These are phyloP conservation scores for Neonectria coccinea DNA, from an alignment of 2,329 filamentous ascomycete genomes.

Conservation along the genomic window DNA sequence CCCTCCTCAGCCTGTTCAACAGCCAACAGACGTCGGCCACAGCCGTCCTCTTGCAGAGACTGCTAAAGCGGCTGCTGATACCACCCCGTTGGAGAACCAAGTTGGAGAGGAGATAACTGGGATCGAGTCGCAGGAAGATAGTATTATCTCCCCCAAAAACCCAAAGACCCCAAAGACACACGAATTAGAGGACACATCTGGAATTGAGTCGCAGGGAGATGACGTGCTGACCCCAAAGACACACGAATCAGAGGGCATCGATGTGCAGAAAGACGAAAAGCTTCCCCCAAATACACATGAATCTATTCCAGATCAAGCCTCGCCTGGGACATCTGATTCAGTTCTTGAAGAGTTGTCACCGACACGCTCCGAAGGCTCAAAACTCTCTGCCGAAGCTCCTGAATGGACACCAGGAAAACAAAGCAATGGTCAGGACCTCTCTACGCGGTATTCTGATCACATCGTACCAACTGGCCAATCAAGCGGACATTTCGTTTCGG, in stretches of 20 bases:
- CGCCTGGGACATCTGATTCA: neutral
- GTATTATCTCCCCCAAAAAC: too few species aligned
- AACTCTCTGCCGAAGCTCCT: neutral
- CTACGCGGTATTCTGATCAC: neutral
- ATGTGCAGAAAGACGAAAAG: constrained; percentile 19
- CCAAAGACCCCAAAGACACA: too few species aligned
- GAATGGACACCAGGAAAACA: constrained; percentile 11
- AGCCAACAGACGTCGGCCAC: neutral
- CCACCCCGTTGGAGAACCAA: neutral
- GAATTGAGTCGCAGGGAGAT: neutral
- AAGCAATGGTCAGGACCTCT: neutral
- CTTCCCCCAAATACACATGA: constrained; percentile 39
- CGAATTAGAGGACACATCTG: constrained; percentile 28
- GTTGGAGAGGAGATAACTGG: constrained; percentile 28
- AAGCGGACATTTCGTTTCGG: constrained; percentile 33
- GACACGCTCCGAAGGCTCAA: neutral
- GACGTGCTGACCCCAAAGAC: constrained; percentile 22
- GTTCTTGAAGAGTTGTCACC: neutral
- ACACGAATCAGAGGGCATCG: constrained; percentile 24
- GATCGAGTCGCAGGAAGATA: neutral
- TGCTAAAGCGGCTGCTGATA: neutral
- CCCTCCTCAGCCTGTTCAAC: neutral
- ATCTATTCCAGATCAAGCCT: constrained; percentile 23
- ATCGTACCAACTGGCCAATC: constrained; percentile 16
- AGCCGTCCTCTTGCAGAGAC: neutral